Base-by-base conservation (phyloP, 495 filamentous ascomycete genomes). In the Penicillium parvum region DNA sequence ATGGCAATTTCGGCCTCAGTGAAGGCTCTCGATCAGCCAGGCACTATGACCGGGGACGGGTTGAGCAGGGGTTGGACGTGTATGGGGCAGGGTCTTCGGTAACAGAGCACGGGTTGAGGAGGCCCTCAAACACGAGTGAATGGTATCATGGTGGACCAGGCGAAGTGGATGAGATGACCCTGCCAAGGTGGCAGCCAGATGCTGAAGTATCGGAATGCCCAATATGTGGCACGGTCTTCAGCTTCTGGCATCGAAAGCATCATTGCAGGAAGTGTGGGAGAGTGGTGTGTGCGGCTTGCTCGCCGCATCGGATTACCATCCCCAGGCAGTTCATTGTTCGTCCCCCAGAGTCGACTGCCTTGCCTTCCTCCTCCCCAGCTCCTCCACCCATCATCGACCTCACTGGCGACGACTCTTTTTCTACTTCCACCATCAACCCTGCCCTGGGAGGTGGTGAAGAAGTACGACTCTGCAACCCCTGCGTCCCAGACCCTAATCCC, bases 241-340 rank as follows among this genome's bases (percentile, higher is more conserved):
- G 75, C 54, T 88, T 95, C 53, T 95, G 86, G 75, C 79, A 88
- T 59, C 75, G 90, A 39, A 92, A 91, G 56, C 90, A 96, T 61
- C 90, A 96, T 58, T 96, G 90, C 66, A 89, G 90, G 38, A 96
- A 96, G 71, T 98, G 92, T 63, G 92, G 92, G 5, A 77, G 90
- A 20, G 94, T 98, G 1, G 94, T 98, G 10, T 98, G 92, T 61
- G 79, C 83, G 39, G 67, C 77, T 12, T 98, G 92, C 65, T 97
- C 94, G 3, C 92, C 94, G 4, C 91, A 97, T 63, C 81, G 87
- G 28, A 97, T 98, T 57, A 95, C 85, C 1, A 95, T 98, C 42
- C 94, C 92, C 1, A 76, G 87, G 39, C 87, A 92, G 45, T 97
- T 84, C 58, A 92, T 97, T 36, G 92, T 98, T 11, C 86, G 83